These are phyloP conservation scores for Cercospora citrullina DNA, from an alignment of 2,329 filamentous ascomycete species.

Conservation along the genomic window DNA sequence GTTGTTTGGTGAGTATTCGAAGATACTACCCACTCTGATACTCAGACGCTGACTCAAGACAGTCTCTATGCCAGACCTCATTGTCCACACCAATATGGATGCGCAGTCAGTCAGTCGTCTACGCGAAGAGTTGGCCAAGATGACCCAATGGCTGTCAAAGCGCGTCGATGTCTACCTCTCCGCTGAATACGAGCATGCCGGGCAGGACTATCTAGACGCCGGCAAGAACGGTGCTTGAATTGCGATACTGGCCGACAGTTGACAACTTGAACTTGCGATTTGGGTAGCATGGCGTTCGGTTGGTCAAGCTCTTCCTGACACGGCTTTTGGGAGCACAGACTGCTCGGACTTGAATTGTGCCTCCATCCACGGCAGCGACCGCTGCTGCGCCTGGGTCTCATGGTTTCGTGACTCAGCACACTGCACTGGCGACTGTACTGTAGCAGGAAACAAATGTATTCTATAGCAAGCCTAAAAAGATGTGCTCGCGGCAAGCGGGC, in stretches of 20 bases:
- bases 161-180: conserved; percentile 77
- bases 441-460: not conserved
- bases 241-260: not conserved
- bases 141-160: conserved; percentile 81
- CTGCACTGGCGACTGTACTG: not conserved
- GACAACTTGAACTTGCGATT: conserved; percentile 1
- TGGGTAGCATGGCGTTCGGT: conserved; percentile 6
- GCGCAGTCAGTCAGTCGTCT: conserved; percentile 83
- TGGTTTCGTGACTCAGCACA: not conserved
- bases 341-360: not conserved
- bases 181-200: conserved; percentile 71
- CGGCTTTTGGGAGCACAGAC: not conserved
- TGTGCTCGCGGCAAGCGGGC: not conserved
- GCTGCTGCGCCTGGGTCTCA: not conserved
- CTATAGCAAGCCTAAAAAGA: not conserved
- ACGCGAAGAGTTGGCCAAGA: conserved; percentile 82
- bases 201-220: conserved; percentile 66
- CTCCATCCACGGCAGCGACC: not conserved
- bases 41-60: conserved; percentile 1
- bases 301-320: not conserved
- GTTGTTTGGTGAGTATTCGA: conserved; percentile 70
- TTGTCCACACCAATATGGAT: conserved; percentile 98
- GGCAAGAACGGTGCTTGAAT: conserved; percentile 26
- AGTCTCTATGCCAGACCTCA: conserved; percentile 90
- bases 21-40: not conserved